phyloP scores from a whole-genome alignment of 768 basidiomycete genomes.

The Xerocomus spinulosus region DNA sequence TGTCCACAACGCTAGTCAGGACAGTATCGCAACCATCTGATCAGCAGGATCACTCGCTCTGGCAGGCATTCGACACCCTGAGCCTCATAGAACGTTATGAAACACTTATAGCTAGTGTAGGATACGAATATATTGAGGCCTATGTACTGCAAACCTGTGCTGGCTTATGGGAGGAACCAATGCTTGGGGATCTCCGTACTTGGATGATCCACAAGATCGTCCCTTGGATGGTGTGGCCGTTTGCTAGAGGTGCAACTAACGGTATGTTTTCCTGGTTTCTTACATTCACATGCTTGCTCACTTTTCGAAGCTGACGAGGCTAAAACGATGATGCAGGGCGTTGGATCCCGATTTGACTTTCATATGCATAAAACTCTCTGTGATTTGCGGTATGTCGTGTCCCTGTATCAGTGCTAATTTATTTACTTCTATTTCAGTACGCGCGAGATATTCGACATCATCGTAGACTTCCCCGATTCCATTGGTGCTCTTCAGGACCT shows the following conservation, averaged over 20 bases:
- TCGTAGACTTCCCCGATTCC: constrained; percentile 91
- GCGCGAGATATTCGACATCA: constrained; percentile 91
- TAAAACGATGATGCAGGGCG: constrained; percentile 64
- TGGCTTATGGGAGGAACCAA: constrained; percentile 63
- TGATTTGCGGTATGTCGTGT: constrained; percentile 66
- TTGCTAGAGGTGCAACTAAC: constrained; percentile 59
- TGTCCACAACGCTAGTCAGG: constrained; percentile 48
- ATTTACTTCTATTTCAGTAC: constrained; percentile 38
- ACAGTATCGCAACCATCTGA: constrained; percentile 22
- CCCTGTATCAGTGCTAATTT: neutral
- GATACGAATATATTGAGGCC: constrained; percentile 80
- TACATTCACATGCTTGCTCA: constrained; percentile 2
- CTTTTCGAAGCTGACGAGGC: constrained; percentile 58
- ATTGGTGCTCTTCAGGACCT: constrained; percentile 81
- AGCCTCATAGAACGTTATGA: constrained; percentile 83
- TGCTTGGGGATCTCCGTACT: constrained; percentile 54
- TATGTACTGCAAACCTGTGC: constrained; percentile 64
- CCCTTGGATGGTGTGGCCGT: constrained; percentile 81
- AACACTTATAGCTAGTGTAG: constrained; percentile 74
- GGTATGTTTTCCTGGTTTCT: constrained; percentile 36
- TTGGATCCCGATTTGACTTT: constrained; percentile 84
- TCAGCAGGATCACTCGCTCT: constrained; percentile 37
- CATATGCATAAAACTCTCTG: constrained; percentile 90
- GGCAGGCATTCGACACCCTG: constrained; percentile 62
- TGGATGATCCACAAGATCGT: constrained; percentile 83